Conservation (phyloP, 345 rosid genomes). For the Pelargonium nanum region DNA sequence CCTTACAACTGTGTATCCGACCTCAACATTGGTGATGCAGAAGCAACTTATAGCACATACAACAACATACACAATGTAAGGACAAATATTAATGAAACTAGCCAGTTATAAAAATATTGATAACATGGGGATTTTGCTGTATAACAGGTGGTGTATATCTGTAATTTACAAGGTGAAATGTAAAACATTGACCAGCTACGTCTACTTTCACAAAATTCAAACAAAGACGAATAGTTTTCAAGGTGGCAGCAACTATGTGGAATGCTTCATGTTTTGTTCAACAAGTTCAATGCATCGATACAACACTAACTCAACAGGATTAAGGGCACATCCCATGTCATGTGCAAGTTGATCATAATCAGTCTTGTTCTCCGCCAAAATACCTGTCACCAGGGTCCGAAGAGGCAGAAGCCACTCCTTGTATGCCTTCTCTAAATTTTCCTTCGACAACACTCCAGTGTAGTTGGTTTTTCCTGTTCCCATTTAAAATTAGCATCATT, state of each 20-base stretch:
- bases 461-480: conserved; percentile 39
- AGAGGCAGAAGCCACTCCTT: conserved; percentile 86
- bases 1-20: no score
- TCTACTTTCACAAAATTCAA: no score
- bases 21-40: no score
- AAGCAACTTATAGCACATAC: no score
- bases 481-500: background rate
- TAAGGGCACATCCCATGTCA: conserved; percentile 31
- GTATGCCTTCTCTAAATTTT: conserved; percentile 48
- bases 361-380: conserved; percentile 31
- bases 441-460: conserved; percentile 39
- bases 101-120: no score
- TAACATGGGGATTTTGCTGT: no score
- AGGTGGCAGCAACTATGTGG: background rate
- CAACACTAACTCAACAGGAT: conserved; percentile 61
- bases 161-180: no score
- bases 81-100: no score
- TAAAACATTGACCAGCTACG: no score
- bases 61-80: no score
- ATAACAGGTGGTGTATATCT: no score
- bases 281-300: conserved; percentile 83
- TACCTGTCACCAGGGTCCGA: conserved; percentile 40
- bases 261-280: conserved; percentile 43
- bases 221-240: no score
- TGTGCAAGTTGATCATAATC: conserved; percentile 27